A percentile compares a stretch with the other conserved stretches of the same genome.
These are phyloP conservation scores for Plasmodium sp. DNA, from an alignment of 169 alveolate species.

Conservation along the genomic window DNA sequence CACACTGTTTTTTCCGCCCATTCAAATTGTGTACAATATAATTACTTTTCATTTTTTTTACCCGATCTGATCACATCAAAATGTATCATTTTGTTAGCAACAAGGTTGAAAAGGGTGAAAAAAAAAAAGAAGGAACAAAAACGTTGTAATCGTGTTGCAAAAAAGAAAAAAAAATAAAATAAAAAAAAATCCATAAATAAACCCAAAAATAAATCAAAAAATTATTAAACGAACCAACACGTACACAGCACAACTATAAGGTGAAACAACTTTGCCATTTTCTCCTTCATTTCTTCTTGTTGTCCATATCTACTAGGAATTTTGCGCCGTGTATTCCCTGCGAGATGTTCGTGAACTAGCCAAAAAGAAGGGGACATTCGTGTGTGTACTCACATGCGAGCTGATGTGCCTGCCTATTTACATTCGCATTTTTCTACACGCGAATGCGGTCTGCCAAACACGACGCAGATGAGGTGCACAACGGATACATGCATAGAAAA, in stretches of 20 bases:
- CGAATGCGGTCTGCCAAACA: not conserved
- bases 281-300: not conserved
- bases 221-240: conserved; percentile 9
- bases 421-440: not conserved
- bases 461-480: not conserved
- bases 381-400: not conserved
- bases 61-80: not conserved
- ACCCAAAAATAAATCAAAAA: not conserved
- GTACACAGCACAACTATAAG: not conserved
- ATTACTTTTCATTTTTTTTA: not conserved
- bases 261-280: not conserved
- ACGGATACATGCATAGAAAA: not conserved
- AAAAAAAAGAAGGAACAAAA: not conserved
- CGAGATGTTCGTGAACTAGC: conserved; percentile 66
- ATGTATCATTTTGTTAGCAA: not conserved
- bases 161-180: not conserved
- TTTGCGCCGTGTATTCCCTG: conserved; percentile 71
- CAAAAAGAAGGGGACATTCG: not conserved
- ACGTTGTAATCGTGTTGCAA: not conserved
- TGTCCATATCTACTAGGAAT: conserved; percentile 57
- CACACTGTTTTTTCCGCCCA: not conserved
- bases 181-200: not conserved
- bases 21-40: not conserved
- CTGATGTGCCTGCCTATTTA: not conserved
- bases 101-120: not conserved